Evolutionary conservation across 2,329 filamentous ascomycete genomes (phyloP), one percentile per base, ranked within the genome.

Genomic region (Monilinia polystroma): DNA sequence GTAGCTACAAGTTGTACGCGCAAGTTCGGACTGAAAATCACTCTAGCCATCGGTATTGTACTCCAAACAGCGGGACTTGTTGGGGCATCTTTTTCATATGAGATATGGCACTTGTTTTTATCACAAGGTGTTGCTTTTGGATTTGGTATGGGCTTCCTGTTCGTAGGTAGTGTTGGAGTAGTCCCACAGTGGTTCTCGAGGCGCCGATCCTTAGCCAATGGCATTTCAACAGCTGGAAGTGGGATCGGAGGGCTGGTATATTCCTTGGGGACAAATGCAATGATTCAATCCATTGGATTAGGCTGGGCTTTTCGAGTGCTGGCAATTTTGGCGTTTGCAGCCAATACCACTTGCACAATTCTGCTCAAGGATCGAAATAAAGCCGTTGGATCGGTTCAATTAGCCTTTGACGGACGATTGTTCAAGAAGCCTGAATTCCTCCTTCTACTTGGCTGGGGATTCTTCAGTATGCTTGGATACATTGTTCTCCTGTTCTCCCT

Each of bases 91-190:
- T 93, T 92, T 72, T 84, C 89, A 0, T 80, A 75, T 20, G 74
- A 85, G 66, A 87, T 91, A 67, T 93, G 90, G 88, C 90, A 94
- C 47, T 81, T 95, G 0, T 87, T 93, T 67, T 82, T 94, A 0
- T 85, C 83, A 7, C 91, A 94, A 75, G 91, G 91, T 5, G 74
- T 93, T 3, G 85, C 87, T 64, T 93, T 94, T 69, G 91, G 91
- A n/a, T 76, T 89, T 29, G 91, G 90, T 3, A 89, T 94, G 83
- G 91, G 91, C 0, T 88, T 93, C 67, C 80, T 89, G 12, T 94
- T 93, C 70, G 82, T 87, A 0, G 82, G 81, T 91, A 93, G 79
- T 3, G 83, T 85, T 0, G 82, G 81, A 0, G 81, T 88, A 2
- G 77, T 85, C 0, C 82, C 86, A 0, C 85, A 88, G 70, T 89